Percentiles rank a stretch among this genome's conserved stretches.
These are phyloP conservation scores for Monilinia polystroma DNA, from an alignment of 2,329 filamentous ascomycete genomes.

Conservation along the genomic window DNA sequence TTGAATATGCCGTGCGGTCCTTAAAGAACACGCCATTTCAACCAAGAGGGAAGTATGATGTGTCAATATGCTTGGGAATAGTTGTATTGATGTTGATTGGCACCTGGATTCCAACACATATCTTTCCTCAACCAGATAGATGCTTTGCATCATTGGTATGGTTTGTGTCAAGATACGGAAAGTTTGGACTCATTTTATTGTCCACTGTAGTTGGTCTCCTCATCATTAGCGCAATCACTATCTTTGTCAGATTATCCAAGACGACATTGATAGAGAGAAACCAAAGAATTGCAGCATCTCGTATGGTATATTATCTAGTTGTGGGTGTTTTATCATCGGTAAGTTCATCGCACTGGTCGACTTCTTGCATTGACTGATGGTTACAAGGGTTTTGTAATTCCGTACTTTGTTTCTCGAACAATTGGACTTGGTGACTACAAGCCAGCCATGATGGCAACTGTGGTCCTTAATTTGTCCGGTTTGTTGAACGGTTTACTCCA, in stretches of 20 bases:
- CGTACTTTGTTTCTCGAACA: constrained; percentile 61
- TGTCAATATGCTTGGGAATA: constrained; percentile 54
- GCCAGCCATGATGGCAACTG: constrained; percentile 61
- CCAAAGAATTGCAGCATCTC: constrained; percentile 62
- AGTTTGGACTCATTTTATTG: constrained; percentile 56
- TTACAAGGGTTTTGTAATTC: constrained; percentile 55
- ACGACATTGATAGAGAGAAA: constrained; percentile 55
- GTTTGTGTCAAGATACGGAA: constrained; percentile 62
- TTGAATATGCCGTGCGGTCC: constrained; percentile 59
- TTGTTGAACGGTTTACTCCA: constrained; percentile 65
- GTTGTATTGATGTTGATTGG: constrained; percentile 52
- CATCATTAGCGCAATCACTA: constrained; percentile 50
- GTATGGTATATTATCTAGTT: constrained; percentile 65
- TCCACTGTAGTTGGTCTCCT: constrained; percentile 52
- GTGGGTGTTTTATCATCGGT: constrained; percentile 59
- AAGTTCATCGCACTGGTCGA: constrained; percentile 38
- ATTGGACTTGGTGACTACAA: constrained; percentile 49
- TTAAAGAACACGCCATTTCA: constrained; percentile 56
- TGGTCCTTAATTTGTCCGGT: constrained; percentile 65
- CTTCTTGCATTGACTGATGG: constrained; percentile 36
- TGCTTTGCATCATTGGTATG: constrained; percentile 69
- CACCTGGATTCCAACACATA: constrained; percentile 59
- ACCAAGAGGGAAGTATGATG: constrained; percentile 58
- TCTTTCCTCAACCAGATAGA: constrained; percentile 54
- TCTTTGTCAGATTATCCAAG: constrained; percentile 58